Evolutionary conservation across 495 filamentous ascomycete genomes (phyloP), one percentile per base, ranked within the genome.

Genomic region (Penicillium odoratum): DNA sequence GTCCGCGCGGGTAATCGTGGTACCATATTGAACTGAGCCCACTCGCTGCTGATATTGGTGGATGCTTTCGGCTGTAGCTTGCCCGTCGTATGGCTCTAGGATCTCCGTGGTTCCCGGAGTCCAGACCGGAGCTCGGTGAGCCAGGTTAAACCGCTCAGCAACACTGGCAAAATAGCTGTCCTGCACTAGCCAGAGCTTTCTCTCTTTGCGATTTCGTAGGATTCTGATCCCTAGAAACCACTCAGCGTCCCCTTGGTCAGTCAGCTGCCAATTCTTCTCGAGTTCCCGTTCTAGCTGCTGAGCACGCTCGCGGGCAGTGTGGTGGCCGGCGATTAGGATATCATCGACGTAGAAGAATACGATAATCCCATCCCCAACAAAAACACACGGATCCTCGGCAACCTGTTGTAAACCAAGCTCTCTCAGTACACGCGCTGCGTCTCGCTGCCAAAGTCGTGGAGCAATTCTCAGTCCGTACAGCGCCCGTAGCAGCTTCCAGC

Each of bases 401-500:
- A n/a, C n/a, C n/a, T n/a, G n/a, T n/a, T n/a, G n/a, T n/a, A n/a
- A n/a, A n/a, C n/a, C n/a, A n/a, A n/a, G n/a, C n/a, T n/a, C n/a
- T n/a, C n/a, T n/a, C n/a, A n/a, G n/a, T n/a, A n/a, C n/a, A n/a
- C n/a, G n/a, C n/a, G n/a, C n/a, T 46, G 11, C 48, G 30, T 70
- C 60, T 13, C 57, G 45, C 36, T 68, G 57, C 63, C 56, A 72
- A n/a, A 72, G 52, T 2, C 48, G 29, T 29, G 60, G 60, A 15
- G 68, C 64, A 26, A 53, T 55, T n/a, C 66, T 43, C 3, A 70
- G 57, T 25, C 65, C 68, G 51, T 70, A 70, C 26, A 70, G 26
- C 2, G 65, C 68, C 48, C 48, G 48, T 1, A 6, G 13, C 4
- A 57, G 48, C 48, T 45, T 33, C 55, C 31, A 57, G 4, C n/a